Conservation (phyloP, 306 rosid species). For the Erythrophleum fordii region DNA sequence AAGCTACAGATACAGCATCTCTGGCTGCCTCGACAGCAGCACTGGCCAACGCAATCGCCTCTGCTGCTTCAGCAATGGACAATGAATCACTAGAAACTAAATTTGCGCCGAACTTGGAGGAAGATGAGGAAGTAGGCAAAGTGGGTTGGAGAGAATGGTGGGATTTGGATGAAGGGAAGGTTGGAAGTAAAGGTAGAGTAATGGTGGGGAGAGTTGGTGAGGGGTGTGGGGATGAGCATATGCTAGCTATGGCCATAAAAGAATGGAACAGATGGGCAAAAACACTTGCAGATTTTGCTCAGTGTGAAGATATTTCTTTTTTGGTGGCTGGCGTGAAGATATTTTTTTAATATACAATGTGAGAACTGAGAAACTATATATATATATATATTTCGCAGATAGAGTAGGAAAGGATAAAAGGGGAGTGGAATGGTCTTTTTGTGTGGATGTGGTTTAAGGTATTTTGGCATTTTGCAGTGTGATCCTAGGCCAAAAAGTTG, state of each 20-base stretch:
- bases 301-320: slow-evolving; percentile 31
- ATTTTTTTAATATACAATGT: background rate
- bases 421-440: background rate
- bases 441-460: slow-evolving; percentile 7
- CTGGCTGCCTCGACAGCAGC: slow-evolving; percentile 49
- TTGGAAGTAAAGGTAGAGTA: slow-evolving; percentile 56
- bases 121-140: slow-evolving; percentile 37
- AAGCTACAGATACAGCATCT: slow-evolving; percentile 46
- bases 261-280: slow-evolving; percentile 20
- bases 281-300: background rate
- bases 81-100: slow-evolving; percentile 56
- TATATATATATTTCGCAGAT: background rate
- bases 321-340: slow-evolving; percentile 14
- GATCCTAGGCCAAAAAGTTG: no score
- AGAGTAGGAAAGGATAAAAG: background rate
- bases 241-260: slow-evolving; percentile 58
- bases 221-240: slow-evolving; percentile 64
- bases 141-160: slow-evolving; percentile 47
- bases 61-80: slow-evolving; percentile 48
- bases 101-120: slow-evolving; percentile 47
- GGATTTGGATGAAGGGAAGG: slow-evolving; percentile 47
- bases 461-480: background rate
- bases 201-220: slow-evolving; percentile 55
- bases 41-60: slow-evolving; percentile 48
- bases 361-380: background rate